Base-by-base conservation (phyloP, 352 stramenopile genomes). In the Thalassiosira hispida region DNA sequence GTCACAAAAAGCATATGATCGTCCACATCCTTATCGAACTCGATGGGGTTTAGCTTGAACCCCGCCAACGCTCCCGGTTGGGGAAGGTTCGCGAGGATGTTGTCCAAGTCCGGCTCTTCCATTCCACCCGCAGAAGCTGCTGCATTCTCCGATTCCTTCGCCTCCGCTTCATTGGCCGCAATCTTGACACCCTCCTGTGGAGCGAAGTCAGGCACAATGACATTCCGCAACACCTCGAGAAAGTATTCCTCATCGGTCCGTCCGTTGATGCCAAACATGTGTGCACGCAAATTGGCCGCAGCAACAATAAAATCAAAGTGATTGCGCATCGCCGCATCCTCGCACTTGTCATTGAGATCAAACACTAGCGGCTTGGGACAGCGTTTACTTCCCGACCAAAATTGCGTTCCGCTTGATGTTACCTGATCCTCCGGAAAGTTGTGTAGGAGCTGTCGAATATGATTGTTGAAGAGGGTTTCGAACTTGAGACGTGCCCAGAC, bases 1-100 rank as follows among this genome's bases (percentile, higher is more conserved):
- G 98, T 97, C 12, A 99, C 97, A 62, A 99, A 96, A 33, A 96
- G 90, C 96, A 99, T 99, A 88, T 99, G 97, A 16, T 96, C 93
- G 79, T 99, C 96, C 70, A 99, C 90, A 66, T 99, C 97, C 86
- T 99, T 99, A 79, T 99, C 97, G 83, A 99, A 99, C 65, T 99
- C 97, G 61, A 99, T 97, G 5, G 95, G 86, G 53, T 90, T 81
- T 81, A 99, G 94, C 62, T 95, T 91, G 82, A 97, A 97, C 22
- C 94, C 95, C 20, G 90, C 91, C 16, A 98, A 68, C 38, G 90
- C 92, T 16, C 84, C 84, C 3, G 92, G 89, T 5, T 94, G 91
- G 22, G 97, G 96, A 42, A 99, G 83, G 31, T 90, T 87, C 14
- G 90, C 86, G 59, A 97, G 74, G 49, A 98, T 95, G 49, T 87